A percentile compares a stretch with the other conserved stretches of the same genome.
phyloP scores from a whole-genome alignment of 257 asterid genomes.

The Avicennia marina region DNA sequence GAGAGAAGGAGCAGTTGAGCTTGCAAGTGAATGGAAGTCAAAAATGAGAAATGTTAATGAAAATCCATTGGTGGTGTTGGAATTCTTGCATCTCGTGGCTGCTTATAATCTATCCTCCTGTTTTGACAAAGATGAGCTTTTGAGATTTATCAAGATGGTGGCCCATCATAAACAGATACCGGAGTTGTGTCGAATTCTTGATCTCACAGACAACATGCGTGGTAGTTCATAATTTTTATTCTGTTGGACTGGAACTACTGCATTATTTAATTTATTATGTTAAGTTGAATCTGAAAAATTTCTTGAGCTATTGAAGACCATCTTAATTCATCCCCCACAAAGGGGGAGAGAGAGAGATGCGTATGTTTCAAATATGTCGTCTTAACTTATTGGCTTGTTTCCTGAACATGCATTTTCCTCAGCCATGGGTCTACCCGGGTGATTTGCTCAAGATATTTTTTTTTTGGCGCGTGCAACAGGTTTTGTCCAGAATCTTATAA shows the following conservation, averaged over 20 bases:
- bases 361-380: too few species aligned
- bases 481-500: conserved; percentile 23
- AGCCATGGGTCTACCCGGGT: too few species aligned
- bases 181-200: conserved; percentile 26
- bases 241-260: too few species aligned
- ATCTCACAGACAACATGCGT: conserved; percentile 19
- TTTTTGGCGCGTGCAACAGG: conserved; percentile 5
- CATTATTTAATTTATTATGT: too few species aligned
- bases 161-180: conserved; percentile 33
- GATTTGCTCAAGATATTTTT: background rate
- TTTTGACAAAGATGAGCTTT: conserved; percentile 36
- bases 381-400: too few species aligned
- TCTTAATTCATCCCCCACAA: too few species aligned
- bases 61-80: conserved; percentile 29
- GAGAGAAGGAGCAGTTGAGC: conserved; percentile 32
- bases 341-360: too few species aligned
- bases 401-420: too few species aligned
- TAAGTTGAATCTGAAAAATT: too few species aligned
- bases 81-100: conserved; percentile 46
- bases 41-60: conserved; percentile 16
- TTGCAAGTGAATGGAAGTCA: conserved; percentile 44
- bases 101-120: conserved; percentile 33
- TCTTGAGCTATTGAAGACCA: too few species aligned
- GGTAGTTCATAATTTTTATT: conserved; percentile 30
- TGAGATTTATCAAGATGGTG: conserved; percentile 20